Conservation (phyloP, 129 eudicot species). For the Silybum marianum region DNA sequence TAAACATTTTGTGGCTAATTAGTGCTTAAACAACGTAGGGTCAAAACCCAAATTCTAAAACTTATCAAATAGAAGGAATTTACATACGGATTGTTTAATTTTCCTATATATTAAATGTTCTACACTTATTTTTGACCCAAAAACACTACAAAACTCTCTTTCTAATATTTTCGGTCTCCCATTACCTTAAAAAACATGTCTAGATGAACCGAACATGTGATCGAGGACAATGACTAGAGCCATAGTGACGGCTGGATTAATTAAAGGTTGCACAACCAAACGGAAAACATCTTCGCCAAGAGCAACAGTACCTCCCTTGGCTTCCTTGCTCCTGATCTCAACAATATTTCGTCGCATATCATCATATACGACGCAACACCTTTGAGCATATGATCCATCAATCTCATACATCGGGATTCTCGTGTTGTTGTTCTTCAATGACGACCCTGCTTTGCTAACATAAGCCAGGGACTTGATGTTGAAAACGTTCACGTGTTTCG, state of each 20-base stretch:
- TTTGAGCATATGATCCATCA: constrained; percentile 1
- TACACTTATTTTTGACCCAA: no score
- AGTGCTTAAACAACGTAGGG: no score
- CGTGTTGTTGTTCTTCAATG: background rate
- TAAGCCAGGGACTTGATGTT: constrained; percentile 39
- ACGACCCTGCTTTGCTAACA: background rate
- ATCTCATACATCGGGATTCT: constrained; percentile 39
- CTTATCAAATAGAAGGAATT: no score
- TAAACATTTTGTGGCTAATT: no score
- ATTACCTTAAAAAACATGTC: no score
- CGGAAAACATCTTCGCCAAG: constrained; percentile 49
- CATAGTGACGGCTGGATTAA: constrained; percentile 52
- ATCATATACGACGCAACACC: constrained; percentile 37
- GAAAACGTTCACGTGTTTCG: no score
- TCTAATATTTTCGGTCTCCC: no score
- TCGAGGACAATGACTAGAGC: constrained; percentile 27
- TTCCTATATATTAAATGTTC: no score
- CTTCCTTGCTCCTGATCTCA: constrained; percentile 47
- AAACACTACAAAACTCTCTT: no score
- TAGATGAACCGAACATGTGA: no score
- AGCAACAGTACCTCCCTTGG: constrained; percentile 30
- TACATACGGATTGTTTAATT: no score
- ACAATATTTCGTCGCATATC: constrained; percentile 27
- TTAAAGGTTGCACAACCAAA: constrained; percentile 30
- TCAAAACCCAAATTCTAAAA: no score